These are phyloP conservation scores for Xanthoconium separans DNA, from an alignment of 1,284 basidiomycete genomes.

Conservation along the genomic window DNA sequence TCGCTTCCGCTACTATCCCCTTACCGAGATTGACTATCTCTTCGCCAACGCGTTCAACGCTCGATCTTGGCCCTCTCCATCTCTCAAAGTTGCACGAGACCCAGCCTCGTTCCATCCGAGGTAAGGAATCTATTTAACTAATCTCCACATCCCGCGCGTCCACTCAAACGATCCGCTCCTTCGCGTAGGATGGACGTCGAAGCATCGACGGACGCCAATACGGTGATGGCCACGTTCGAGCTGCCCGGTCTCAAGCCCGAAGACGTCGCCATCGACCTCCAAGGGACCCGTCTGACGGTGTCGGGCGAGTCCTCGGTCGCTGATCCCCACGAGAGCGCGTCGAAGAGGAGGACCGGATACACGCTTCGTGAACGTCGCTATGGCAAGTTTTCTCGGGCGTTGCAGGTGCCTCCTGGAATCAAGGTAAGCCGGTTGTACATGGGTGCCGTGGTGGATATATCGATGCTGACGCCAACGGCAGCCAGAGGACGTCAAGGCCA, in stretches of 20 bases:
- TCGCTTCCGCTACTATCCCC: conserved; percentile 42
- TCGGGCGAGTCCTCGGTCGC: conserved; percentile 32
- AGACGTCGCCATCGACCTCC: conserved; percentile 40
- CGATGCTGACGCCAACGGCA: background rate
- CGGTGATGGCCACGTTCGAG: conserved; percentile 40
- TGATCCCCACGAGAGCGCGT: conserved; percentile 23
- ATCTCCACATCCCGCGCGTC: background rate
- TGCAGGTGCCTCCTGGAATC: conserved; percentile 4
- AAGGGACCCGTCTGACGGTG: conserved; percentile 36
- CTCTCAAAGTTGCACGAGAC: background rate
- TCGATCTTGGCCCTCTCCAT: conserved; percentile 6
- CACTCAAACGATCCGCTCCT: background rate
- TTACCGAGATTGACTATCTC: conserved; percentile 46
- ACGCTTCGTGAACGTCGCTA: conserved; percentile 35
- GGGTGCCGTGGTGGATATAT: background rate
- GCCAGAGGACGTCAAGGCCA: conserved; percentile 3
- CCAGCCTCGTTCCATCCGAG: conserved; percentile 4
- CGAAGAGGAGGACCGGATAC: conserved; percentile 22
- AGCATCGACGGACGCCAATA: conserved; percentile 27
- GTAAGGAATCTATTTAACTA: background rate
- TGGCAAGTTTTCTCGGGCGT: conserved; percentile 5
- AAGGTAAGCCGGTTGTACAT: background rate
- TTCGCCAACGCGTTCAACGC: conserved; percentile 41
- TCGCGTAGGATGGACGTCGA: conserved; percentile 31
- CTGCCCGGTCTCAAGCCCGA: conserved; percentile 43